Evolutionary conservation across 257 asterid species (phyloP).

Genomic region (Linderniella brevidens): DNA sequence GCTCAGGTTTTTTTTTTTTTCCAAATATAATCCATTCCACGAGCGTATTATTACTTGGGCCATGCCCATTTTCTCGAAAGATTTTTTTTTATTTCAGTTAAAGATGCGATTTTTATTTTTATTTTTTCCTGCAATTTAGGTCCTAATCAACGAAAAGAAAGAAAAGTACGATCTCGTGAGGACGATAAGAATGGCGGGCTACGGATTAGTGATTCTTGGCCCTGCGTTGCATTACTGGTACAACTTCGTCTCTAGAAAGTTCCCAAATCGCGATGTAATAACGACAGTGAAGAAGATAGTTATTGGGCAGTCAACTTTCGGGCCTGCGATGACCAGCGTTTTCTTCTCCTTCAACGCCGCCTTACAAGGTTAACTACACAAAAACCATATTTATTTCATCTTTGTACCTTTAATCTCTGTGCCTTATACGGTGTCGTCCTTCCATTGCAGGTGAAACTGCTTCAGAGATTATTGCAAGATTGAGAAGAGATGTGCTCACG

Average conservation of each 20-base stretch:
- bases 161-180: slow-evolving; percentile 27
- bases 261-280: slow-evolving; percentile 51
- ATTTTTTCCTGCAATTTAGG: background rate
- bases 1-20: slow-evolving; percentile 44
- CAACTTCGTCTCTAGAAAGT: slow-evolving; percentile 34
- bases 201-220: slow-evolving; percentile 33
- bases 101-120: too few species aligned
- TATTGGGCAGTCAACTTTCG: slow-evolving; percentile 66
- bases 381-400: too few species aligned
- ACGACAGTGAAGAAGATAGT: slow-evolving; percentile 66
- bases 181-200: slow-evolving; percentile 49
- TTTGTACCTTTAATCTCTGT: too few species aligned
- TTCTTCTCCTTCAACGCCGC: slow-evolving; percentile 87
- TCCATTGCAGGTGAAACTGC: slow-evolving; percentile 67
- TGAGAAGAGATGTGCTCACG: slow-evolving; percentile 68
- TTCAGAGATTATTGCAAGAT: slow-evolving; percentile 52
- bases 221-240: slow-evolving; percentile 48
- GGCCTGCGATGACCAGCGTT: slow-evolving; percentile 54
- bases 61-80: too few species aligned
- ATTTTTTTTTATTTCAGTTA: background rate
- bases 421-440: too few species aligned
- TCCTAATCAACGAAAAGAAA: background rate
- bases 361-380: slow-evolving; percentile 37
- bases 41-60: too few species aligned
- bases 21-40: background rate